Base-by-base conservation (phyloP, 1,284 basidiomycete genomes). In the Puccinia triticina region DNA sequence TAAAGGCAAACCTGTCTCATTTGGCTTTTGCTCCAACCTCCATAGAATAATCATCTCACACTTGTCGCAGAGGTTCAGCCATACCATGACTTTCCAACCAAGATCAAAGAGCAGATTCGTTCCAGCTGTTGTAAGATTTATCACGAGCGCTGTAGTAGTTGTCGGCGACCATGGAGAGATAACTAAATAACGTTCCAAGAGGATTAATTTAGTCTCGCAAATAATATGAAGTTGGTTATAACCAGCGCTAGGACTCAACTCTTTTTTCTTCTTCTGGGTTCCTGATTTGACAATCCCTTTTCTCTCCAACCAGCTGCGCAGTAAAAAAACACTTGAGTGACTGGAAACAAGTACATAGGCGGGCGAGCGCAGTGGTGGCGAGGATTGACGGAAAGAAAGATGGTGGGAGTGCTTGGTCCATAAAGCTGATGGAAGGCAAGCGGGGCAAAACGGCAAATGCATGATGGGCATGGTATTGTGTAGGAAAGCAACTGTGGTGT, bases 1-100 rank as follows among this genome's bases (percentile, higher is more conserved):
- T 8, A 23, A 32, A 32, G 2, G 29, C 71, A 50, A 1, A 75
- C 79, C 55, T 82, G 53, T 64, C 72, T 55, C 79, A 82, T 82
- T 40, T 75, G 40, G 26, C 79, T 91, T 85, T 96, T 94, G 74
- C 90, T 89, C 94, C 94, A 97, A 0, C 91, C 89, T 37, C 87
- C 87, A 89, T n/a, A 91, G 93, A 78, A 92, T 84, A 83, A 40
- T 83, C 77, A 21, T 84, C 71, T n/a, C 84, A 83, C 37, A 80
- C 83, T 61, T 83, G 67, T 40, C 81, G 83, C 50, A 64, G 71
- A 5, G 85, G 83, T 83, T 85, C 85, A 84, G 85, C 61, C 21
- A 86, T 37, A 1, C 85, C 85, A 23, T 85, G 83, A 43, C 78
- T 83, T 76, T 85, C 84, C 77, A 85, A 83, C 85, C 85, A 85